These are phyloP conservation scores for Heliamphora exappendiculata DNA, from an alignment of 148 eudicot genomes.

Conservation along the genomic window DNA sequence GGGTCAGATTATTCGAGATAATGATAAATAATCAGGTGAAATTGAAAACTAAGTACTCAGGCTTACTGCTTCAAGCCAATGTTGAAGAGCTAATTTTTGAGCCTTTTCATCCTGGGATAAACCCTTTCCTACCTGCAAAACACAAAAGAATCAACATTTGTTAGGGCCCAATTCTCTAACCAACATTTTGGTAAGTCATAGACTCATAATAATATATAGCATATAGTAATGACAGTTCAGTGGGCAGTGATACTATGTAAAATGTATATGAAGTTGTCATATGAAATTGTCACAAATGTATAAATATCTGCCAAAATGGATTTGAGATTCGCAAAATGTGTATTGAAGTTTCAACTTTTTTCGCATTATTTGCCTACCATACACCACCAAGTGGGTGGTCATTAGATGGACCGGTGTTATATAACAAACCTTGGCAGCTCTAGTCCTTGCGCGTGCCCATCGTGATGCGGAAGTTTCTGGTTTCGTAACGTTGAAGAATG, in stretches of 20 bases:
- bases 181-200: not conserved
- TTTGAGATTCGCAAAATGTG: no score
- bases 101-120: constrained; percentile 29
- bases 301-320: no score
- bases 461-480: constrained; percentile 19
- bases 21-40: not conserved
- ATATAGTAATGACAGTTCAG: no score
- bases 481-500: constrained; percentile 16
- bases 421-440: constrained; percentile 26
- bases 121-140: constrained; percentile 28
- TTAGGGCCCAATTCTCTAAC: not conserved
- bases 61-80: constrained; percentile 36
- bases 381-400: no score
- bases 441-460: constrained; percentile 27
- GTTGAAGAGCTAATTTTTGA: constrained; percentile 25
- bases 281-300: no score
- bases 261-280: no score
- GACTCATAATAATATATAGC: no score
- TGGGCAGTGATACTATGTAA: no score
- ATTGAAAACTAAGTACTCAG: not conserved
- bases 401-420: no score
- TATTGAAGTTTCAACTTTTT: no score
- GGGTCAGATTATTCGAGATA: not conserved
- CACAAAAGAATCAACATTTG: not conserved
- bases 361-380: no score